Evolutionary conservation across 148 eudicot genomes (phyloP).

Genomic region (Bassia scoparia): DNA sequence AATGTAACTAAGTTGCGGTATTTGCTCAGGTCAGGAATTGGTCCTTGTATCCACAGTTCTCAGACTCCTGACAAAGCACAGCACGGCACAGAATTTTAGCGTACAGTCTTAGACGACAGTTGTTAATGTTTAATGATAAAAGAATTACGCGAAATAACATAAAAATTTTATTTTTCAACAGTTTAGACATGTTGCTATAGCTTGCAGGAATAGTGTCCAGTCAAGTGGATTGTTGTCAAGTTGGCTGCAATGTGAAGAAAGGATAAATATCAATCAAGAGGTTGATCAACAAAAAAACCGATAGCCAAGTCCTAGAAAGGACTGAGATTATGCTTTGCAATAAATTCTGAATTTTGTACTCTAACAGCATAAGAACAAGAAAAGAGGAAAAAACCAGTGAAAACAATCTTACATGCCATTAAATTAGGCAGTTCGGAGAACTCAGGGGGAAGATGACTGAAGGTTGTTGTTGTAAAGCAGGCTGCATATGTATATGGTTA

Average conservation of each 20-base stretch:
- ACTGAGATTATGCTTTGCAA: background rate
- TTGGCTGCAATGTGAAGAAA: slow-evolving; percentile 43
- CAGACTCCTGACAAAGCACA: slow-evolving; percentile 59
- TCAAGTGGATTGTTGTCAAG: slow-evolving; percentile 71
- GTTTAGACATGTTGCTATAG: slow-evolving; percentile 52
- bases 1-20: slow-evolving; percentile 48
- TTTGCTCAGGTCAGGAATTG: slow-evolving; percentile 63
- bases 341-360: background rate
- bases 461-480: slow-evolving; percentile 73
- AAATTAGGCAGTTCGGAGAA: slow-evolving; percentile 55
- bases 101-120: background rate
- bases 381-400: slow-evolving; percentile 9
- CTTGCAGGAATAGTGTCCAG: slow-evolving; percentile 55
- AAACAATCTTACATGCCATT: slow-evolving; percentile 56
- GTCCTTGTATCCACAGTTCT: slow-evolving; percentile 72
- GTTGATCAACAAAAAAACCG: background rate
- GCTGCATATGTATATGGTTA: slow-evolving; percentile 35
- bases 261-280: slow-evolving; percentile 2
- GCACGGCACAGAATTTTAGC: too few species aligned
- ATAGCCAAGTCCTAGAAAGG: background rate
- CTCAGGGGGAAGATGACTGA: slow-evolving; percentile 74
- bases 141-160: too few species aligned
- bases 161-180: slow-evolving; percentile 50
- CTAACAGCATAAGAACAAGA: background rate
- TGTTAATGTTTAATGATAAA: background rate